Evolutionary conservation across 306 rosid species (phyloP).

Genomic region (Quillaja saponaria): DNA sequence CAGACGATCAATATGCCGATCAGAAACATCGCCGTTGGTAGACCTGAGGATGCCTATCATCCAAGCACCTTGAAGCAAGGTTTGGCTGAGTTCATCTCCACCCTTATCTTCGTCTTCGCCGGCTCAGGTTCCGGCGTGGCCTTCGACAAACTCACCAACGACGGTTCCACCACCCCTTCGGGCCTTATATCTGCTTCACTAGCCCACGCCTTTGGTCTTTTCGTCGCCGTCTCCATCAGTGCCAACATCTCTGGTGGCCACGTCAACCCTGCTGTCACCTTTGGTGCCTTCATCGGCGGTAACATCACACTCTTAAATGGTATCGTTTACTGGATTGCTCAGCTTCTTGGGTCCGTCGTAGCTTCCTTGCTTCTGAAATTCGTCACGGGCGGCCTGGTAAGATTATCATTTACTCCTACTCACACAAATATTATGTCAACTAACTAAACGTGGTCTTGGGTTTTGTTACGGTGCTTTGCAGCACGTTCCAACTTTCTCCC

Average conservation of each 20-base stretch:
- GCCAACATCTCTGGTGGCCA: slow-evolving; percentile 96
- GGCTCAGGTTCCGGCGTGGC: slow-evolving; percentile 87
- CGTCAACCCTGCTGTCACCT: slow-evolving; percentile 94
- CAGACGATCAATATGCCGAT: slow-evolving; percentile 56
- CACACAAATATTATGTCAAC: too few species aligned
- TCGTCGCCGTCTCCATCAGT: slow-evolving; percentile 68
- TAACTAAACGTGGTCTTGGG: background rate
- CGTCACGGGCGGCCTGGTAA: slow-evolving; percentile 61
- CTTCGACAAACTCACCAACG: slow-evolving; percentile 65
- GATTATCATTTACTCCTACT: slow-evolving; percentile 1
- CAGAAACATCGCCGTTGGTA: slow-evolving; percentile 65
- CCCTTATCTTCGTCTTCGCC: slow-evolving; percentile 87
- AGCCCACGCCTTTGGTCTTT: slow-evolving; percentile 79
- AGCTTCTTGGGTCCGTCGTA: slow-evolving; percentile 75
- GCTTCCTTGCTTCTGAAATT: slow-evolving; percentile 63
- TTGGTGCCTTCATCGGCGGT: slow-evolving; percentile 82
- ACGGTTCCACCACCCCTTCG: slow-evolving; percentile 52
- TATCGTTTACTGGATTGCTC: slow-evolving; percentile 76
- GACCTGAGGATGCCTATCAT: slow-evolving; percentile 56
- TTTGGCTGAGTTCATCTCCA: slow-evolving; percentile 84
- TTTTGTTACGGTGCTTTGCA: slow-evolving; percentile 33
- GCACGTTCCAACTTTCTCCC: slow-evolving; percentile 55
- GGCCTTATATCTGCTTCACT: slow-evolving; percentile 73
- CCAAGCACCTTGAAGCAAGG: slow-evolving; percentile 70
- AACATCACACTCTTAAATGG: slow-evolving; percentile 78